Evolutionary conservation across 805 yeast genomes (phyloP), one percentile per base, ranked within the genome.

Genomic region (Ogataea nitratoaversa): DNA sequence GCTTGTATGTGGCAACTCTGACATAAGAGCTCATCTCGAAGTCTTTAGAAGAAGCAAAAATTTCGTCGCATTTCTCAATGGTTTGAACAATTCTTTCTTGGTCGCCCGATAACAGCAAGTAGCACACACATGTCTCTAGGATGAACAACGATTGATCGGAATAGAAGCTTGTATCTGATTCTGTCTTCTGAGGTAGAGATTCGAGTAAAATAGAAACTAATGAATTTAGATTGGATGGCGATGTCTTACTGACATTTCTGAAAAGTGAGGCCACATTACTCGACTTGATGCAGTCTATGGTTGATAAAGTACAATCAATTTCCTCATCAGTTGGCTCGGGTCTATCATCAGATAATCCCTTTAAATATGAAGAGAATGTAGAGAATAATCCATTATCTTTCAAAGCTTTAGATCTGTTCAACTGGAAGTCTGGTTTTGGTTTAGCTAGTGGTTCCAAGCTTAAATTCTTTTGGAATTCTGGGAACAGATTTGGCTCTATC

Each of bases 241-340:
- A 63, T 53, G 56, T 58, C 36, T 56, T 62, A 35, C 75, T 66
- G 8, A 80, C 68, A 17, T 70, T 70, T 35, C 71, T 73, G 44
- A 88, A 72, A 1, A 88, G 65, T 1, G 69, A 67, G 4, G 72
- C 60, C 5, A 89, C 65, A 36, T 76, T 74, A 46, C 93, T 79
- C 0, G 91, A 78, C 38, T 76, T 76, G 37, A 91, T 71, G 57
- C 97, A 91, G 49, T 90, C 95, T 32, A 83, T 65, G 0, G 96
- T 84, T 5, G 88, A 81, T 12, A 84, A 60, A 0, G 98, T 86
- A 5, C 86, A 76, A 47, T 89, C 95, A 36, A 93, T 82, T 51
- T 91, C 97, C 54, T 87, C 95, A 41, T 86, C 95, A 2, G 95
- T 77, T 11, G 99, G 99, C 60, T 91, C 98, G 0, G 84, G 82